Conservation (phyloP, 768 basidiomycete genomes). For the Leccinum subgranulosum region DNA sequence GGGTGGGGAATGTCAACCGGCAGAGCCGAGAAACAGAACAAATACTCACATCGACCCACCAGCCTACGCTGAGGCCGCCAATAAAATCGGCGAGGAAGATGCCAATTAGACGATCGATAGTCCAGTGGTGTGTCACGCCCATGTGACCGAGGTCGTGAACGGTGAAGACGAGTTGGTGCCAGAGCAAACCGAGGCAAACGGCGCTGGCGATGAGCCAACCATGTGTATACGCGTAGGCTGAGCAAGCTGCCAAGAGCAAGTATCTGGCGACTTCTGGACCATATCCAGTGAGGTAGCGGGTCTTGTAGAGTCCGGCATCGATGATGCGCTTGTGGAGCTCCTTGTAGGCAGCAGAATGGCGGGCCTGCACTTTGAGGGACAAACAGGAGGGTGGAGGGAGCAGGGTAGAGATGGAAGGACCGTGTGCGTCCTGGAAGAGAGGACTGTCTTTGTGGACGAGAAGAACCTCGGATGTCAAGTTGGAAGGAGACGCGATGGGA, state of each 20-base stretch:
- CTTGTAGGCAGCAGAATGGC: conserved; percentile 77
- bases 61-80: conserved; percentile 92
- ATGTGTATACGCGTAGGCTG: conserved; percentile 58
- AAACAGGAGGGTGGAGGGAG: conserved; percentile 52
- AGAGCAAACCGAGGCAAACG: conserved; percentile 79
- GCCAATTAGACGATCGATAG: conserved; percentile 71
- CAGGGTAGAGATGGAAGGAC: conserved; percentile 44
- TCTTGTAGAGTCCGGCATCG: conserved; percentile 81
- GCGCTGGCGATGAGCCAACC: conserved; percentile 74
- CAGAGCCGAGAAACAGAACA: not conserved
- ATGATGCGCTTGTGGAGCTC: conserved; percentile 70
- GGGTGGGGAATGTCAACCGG: conserved; percentile 2
- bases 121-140: conserved; percentile 88
- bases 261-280: conserved; percentile 88
- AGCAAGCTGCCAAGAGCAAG: conserved; percentile 52
- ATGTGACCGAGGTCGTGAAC: conserved; percentile 96
- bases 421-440: conserved; percentile 28
- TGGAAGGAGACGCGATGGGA: conserved; percentile 35
- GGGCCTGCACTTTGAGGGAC: conserved; percentile 55
- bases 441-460: conserved; percentile 47
- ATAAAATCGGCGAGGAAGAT: conserved; percentile 81
- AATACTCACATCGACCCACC: conserved; percentile 94
- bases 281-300: conserved; percentile 82
- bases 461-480: conserved; percentile 54
- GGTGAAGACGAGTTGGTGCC: conserved; percentile 93